A percentile compares a stretch with the other conserved stretches of the same genome.
phyloP scores from a whole-genome alignment of 495 filamentous ascomycete species.

The Daldinia childiae region DNA sequence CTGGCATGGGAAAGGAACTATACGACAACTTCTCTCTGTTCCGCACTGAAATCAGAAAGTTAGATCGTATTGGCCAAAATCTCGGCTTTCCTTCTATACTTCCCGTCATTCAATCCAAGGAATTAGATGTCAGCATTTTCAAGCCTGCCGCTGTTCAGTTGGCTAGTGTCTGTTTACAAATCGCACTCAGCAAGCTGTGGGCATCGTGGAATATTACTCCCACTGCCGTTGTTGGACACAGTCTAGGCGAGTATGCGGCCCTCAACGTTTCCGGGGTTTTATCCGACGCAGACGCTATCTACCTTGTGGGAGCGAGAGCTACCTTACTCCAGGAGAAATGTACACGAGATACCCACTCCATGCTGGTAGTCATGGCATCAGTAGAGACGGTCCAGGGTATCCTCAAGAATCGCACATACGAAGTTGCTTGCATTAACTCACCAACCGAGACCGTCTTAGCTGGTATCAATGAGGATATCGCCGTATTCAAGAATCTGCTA shows the following conservation, averaged over 20 bases:
- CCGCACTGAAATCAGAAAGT: slow-evolving; percentile 64
- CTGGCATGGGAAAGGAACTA: slow-evolving; percentile 66
- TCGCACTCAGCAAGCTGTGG: slow-evolving; percentile 77
- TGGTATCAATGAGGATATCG: slow-evolving; percentile 55
- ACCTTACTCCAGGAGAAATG: slow-evolving; percentile 68
- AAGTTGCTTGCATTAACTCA: slow-evolving; percentile 62
- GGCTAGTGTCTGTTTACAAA: slow-evolving; percentile 71
- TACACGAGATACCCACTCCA: slow-evolving; percentile 66
- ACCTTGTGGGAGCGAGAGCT: slow-evolving; percentile 72
- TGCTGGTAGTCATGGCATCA: slow-evolving; percentile 56
- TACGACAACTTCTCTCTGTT: slow-evolving; percentile 65
- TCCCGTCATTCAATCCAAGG: slow-evolving; percentile 58
- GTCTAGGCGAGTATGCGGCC: slow-evolving; percentile 77
- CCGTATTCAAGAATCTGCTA: slow-evolving; percentile 59
- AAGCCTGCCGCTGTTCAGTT: slow-evolving; percentile 72
- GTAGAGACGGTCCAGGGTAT: slow-evolving; percentile 21
- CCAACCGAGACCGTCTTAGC: slow-evolving; percentile 59
- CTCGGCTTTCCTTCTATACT: slow-evolving; percentile 67
- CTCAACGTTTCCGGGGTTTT: slow-evolving; percentile 73
- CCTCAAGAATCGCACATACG: slow-evolving; percentile 17
- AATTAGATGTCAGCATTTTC: slow-evolving; percentile 54
- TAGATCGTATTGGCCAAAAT: slow-evolving; percentile 65
- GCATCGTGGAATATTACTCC: slow-evolving; percentile 70
- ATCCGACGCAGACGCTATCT: slow-evolving; percentile 70
- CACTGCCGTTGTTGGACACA: slow-evolving; percentile 75